These are phyloP conservation scores for Aspergillus ustus DNA, from an alignment of 2,329 filamentous ascomycete species.

Conservation along the genomic window DNA sequence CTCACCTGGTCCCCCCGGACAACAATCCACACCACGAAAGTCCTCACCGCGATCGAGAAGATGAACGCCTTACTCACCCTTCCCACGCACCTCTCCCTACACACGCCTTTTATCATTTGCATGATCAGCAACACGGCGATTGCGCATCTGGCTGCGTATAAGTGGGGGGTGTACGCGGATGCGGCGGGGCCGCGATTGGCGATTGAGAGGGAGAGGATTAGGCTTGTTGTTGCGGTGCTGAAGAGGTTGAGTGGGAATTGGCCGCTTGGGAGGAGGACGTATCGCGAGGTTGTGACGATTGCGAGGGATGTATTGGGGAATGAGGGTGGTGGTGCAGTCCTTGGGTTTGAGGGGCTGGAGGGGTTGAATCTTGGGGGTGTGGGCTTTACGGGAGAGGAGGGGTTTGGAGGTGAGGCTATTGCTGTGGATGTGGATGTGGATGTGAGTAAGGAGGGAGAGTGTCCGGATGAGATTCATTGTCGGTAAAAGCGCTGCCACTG, in stretches of 20 bases:
- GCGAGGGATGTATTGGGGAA: constrained; percentile 36
- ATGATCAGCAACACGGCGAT: constrained; percentile 47
- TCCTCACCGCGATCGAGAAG: constrained; percentile 41
- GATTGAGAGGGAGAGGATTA: constrained; percentile 45
- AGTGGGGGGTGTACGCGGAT: constrained; percentile 36
- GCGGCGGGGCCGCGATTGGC: constrained; percentile 34
- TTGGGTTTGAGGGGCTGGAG: too few relatives aligned
- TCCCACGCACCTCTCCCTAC: constrained; percentile 37
- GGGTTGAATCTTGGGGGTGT: background rate
- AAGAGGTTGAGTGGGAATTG: constrained; percentile 41
- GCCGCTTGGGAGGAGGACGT: constrained; percentile 38
- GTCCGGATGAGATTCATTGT: too few relatives aligned
- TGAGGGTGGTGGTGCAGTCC: background rate
- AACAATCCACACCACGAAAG: constrained; percentile 42
- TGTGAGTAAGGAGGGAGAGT: too few relatives aligned
- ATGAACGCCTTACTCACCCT: constrained; percentile 45
- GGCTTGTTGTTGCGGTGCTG: constrained; percentile 45
- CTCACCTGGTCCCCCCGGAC: background rate
- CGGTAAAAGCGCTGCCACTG: too few relatives aligned
- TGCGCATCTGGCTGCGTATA: constrained; percentile 64
- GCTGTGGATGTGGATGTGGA: background rate
- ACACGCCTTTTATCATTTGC: constrained; percentile 48
- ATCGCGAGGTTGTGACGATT: constrained; percentile 45
- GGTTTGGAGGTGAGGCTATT: background rate
- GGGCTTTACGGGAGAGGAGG: background rate